Evolutionary conservation across 305 asterid genomes (phyloP), one percentile per base, ranked within the genome.

Genomic region (Solanum hybrid): DNA sequence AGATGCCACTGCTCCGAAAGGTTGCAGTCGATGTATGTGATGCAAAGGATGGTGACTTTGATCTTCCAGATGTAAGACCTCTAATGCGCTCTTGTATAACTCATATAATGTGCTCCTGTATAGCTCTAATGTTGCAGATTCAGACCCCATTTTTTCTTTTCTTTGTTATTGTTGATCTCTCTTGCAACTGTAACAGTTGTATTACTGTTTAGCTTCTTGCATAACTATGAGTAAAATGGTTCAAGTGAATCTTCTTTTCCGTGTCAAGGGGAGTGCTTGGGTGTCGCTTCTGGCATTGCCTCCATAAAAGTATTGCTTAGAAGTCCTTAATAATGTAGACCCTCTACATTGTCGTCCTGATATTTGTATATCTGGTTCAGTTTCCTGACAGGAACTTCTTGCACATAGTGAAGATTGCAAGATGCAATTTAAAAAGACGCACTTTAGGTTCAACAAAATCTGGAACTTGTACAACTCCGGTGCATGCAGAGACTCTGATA

Each of bases 1-100:
- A 97, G 98, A 77, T 96, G 95, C 99, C 98, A 24, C 92, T 95
- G 97, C 97, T 97, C 89, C 98, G 99, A 35, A 95, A 94, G 91
- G 90, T 97, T 89, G 95, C 99, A 80, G 91, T 96, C n/a, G 99
- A 97, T 90, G 89, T 89, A 57, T 97, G 99, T 69, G 99, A 97
- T 91, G 95, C 98, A 24, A 92, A 83, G 89, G 96, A 95, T 78
- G 94, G 94, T 16, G 98, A 95, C 92, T 96, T 92, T 36, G 98
- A 95, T 91, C 89, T 96, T 90, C 99, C 98, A 88, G 88, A 79
- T 91, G 99, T 97, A 94, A 94, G 91, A 5, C 51, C 71, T 83
- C 87, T 82, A 31, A 83, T 46, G 10, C 3, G 18, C 39, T 83
- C 74, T 84, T 84, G 11, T 46, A 18, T 84, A 64, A 5, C 73